phyloP scores from a whole-genome alignment of 371 early-diverging fungal genomes.

The Apophysomyces variabilis region DNA sequence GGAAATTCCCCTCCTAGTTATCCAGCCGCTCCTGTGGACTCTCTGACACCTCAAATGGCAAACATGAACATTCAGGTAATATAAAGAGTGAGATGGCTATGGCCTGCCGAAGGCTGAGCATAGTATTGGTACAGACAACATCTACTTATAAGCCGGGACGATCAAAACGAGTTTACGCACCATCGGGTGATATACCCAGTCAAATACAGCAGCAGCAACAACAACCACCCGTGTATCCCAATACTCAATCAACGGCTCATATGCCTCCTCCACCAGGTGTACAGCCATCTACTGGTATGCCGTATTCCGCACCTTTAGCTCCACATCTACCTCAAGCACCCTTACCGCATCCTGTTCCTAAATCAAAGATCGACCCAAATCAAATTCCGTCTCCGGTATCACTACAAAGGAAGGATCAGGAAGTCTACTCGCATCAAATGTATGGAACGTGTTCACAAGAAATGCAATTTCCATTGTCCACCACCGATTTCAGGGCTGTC shows the following conservation, averaged over 20 bases:
- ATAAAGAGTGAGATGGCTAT: too few relatives aligned
- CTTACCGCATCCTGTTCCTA: conserved; percentile 28
- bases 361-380: conserved; percentile 87
- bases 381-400: conserved; percentile 92
- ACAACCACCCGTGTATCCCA: conserved; percentile 5
- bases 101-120: too few relatives aligned
- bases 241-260: not conserved
- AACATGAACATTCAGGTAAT: conserved; percentile 19
- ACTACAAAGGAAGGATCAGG: conserved; percentile 82
- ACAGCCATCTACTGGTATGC: not conserved
- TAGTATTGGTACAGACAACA: not conserved
- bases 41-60: conserved; percentile 14
- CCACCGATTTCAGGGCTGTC: conserved; percentile 75
- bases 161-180: conserved; percentile 42
- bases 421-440: conserved; percentile 49
- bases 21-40: conserved; percentile 5
- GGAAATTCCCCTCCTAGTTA: not conserved
- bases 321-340: conserved; percentile 19
- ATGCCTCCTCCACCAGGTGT: not conserved
- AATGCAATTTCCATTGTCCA: conserved; percentile 75
- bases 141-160: conserved; percentile 20
- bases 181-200: conserved; percentile 16
- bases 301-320: conserved; percentile 12
- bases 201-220: not conserved
- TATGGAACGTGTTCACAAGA: conserved; percentile 75